Conservation (phyloP, 1,139 yeast genomes). For the Lodderomyces orthopsilosis region DNA sequence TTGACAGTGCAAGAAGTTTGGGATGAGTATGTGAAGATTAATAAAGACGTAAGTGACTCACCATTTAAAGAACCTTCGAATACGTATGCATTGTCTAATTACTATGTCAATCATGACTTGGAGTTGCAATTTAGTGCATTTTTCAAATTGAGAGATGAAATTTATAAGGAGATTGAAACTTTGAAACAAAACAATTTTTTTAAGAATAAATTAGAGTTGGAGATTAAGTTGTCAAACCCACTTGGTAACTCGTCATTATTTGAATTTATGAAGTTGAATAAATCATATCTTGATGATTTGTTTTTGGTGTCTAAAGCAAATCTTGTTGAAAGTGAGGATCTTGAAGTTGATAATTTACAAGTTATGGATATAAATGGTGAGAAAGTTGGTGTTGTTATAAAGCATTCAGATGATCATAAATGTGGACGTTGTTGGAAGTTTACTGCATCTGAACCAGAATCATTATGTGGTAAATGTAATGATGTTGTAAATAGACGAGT, state of each 20-base stretch:
- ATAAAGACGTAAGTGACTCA: constrained; percentile 34
- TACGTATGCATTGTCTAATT: constrained; percentile 27
- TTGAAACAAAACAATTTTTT: constrained; percentile 36
- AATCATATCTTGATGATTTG: constrained; percentile 48
- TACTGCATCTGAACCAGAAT: constrained; percentile 49
- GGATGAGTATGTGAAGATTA: constrained; percentile 47
- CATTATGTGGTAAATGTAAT: constrained; percentile 69
- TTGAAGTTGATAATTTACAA: constrained; percentile 8
- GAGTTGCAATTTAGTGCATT: constrained; percentile 42
- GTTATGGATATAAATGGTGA: constrained; percentile 16
- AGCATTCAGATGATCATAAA: constrained; percentile 36
- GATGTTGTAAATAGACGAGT: constrained; percentile 17
- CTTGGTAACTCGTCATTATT: constrained; percentile 8
- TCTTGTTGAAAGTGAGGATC: constrained; percentile 21
- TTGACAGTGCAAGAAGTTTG: constrained; percentile 84
- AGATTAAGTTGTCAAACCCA: constrained; percentile 35
- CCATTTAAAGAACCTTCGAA: constrained; percentile 52
- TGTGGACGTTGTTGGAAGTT: constrained; percentile 96
- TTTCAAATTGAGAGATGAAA: constrained; percentile 46
- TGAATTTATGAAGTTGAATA: constrained; percentile 22
- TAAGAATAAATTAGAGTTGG: constrained; percentile 66
- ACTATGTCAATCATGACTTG: constrained; percentile 22
- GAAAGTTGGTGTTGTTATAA: constrained; percentile 6
- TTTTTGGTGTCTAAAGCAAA: constrained; percentile 63
- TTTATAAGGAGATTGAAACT: constrained; percentile 41